Evolutionary conservation across 306 rosid genomes (phyloP), one percentile per base, ranked within the genome.

Genomic region (Pyrus communis): DNA sequence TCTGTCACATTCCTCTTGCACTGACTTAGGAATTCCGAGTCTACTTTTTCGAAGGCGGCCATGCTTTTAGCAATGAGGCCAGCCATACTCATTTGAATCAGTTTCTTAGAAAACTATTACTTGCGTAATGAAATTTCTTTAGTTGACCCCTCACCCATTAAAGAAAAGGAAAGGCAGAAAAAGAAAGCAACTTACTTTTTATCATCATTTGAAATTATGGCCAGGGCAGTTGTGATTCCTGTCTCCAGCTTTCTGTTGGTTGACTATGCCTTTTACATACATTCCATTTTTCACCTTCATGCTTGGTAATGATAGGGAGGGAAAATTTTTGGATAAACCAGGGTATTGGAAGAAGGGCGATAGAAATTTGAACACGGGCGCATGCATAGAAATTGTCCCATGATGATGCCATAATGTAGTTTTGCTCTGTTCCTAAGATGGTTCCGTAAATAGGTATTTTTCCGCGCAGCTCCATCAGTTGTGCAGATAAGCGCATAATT

Each of bases 11-110:
- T 70, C 76, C 71, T 75, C 70, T 76, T 77, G 74, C 88, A 64
- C 77, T 43, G 84, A 81, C 73, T 86, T 80, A 77, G 87, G 71
- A 84, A 72, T 75, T 65, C 82, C 77, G 51, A 30, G 22, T 77
- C 52, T 84, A 68, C 80, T 79, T 84, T 84, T 81, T 77, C 65
- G 2, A 0, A 35, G 40, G 40, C 66, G 85, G 82, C 66, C 78
- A 15, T 63, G 22, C 77, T 69, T 62, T 19, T 21, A 19, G 7
- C 46, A 14, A 35, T 9, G 12, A 35, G 70, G 49, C 46, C 35
- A 60, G 43, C 28, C 43, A 30, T 43, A 10, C 40, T 74, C 77
- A 60, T 74, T 74, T 78, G 78, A 69, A 67, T 83, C 69, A 35
- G 63, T 72, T 19, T 73, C 66, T 40, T 76, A 74, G 76, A 80